phyloP scores from a whole-genome alignment of 108 stramenopile genomes.

The Nitzschia sp. region DNA sequence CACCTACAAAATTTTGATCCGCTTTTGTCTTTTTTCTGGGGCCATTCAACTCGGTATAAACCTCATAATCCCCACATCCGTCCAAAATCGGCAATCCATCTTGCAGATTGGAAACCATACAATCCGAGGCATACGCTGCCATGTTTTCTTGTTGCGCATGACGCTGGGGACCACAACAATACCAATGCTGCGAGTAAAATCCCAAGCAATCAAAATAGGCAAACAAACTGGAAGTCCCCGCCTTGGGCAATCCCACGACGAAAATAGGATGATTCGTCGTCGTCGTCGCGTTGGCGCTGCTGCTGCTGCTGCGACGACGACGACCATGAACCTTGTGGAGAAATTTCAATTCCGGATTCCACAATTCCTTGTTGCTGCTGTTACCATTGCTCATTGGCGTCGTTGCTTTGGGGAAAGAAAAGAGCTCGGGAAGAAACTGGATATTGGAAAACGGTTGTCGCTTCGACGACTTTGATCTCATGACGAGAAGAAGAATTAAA shows the following conservation, averaged over 20 bases:
- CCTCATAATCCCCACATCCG: constrained; percentile 38
- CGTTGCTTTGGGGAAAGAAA: no score
- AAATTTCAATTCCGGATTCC: constrained; percentile 6
- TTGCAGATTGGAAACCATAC: constrained; percentile 14
- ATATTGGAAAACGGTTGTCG: no score
- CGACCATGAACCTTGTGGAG: neutral
- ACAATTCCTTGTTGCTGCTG: neutral
- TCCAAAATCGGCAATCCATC: constrained; percentile 13
- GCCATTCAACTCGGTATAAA: constrained; percentile 39
- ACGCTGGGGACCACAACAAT: constrained; percentile 30
- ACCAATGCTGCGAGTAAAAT: constrained; percentile 35
- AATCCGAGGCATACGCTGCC: constrained; percentile 17
- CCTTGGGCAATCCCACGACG: constrained; percentile 36
- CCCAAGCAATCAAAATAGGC: constrained; percentile 31
- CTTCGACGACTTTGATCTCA: no score
- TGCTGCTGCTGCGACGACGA: no score
- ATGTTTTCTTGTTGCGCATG: neutral
- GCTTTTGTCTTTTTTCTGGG: constrained; percentile 6
- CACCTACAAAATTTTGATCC: neutral
- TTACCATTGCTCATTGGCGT: no score
- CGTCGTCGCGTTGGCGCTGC: neutral
- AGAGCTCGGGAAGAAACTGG: no score
- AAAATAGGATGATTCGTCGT: constrained; percentile 21
- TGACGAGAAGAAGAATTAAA: no score
- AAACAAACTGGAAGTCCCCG: constrained; percentile 37